phyloP scores from a whole-genome alignment of 768 basidiomycete species.

The Suillus hirtellus region DNA sequence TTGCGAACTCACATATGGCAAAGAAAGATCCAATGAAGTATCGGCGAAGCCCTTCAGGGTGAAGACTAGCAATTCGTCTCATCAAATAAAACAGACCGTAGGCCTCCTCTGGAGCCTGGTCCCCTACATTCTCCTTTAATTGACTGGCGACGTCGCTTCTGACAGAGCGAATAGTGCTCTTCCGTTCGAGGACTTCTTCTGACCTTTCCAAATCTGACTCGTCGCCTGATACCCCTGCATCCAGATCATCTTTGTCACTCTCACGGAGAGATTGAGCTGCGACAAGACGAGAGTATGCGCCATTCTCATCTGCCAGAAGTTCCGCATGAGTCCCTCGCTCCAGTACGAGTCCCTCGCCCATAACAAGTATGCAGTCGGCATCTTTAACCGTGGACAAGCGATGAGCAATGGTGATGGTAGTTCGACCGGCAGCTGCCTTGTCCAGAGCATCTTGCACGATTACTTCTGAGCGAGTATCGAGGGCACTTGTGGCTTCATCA shows the following conservation, averaged over 20 bases:
- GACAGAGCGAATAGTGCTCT: conserved; percentile 19
- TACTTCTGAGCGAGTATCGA: conserved; percentile 52
- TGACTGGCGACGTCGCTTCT: conserved; percentile 13
- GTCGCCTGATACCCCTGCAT: conserved; percentile 14
- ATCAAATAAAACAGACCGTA: conserved; percentile 40
- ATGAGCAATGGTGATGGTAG: conserved; percentile 36
- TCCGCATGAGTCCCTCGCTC: conserved; percentile 45
- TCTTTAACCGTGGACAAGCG: conserved; percentile 45
- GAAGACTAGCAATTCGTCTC: conserved; percentile 38
- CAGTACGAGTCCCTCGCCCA: conserved; percentile 43
- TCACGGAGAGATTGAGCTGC: conserved; percentile 42
- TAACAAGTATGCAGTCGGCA: conserved; percentile 44
- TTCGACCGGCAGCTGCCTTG: conserved; percentile 44
- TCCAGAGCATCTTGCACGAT: conserved; percentile 55
- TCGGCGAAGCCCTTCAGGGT: conserved; percentile 35
- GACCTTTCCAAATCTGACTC: conserved; percentile 25
- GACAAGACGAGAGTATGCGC: conserved; percentile 45
- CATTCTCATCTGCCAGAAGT: conserved; percentile 36
- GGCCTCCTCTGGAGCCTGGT: background rate
- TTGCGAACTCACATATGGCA: conserved; percentile 27
- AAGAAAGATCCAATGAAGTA: conserved; percentile 39
- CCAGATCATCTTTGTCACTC: conserved; percentile 22
- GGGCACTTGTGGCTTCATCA: conserved; percentile 50
- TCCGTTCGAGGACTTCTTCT: conserved; percentile 34
- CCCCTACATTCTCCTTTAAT: background rate